phyloP scores from a whole-genome alignment of 2,329 filamentous ascomycete species.

The Ophiocordyceps camponoti-floridani region DNA sequence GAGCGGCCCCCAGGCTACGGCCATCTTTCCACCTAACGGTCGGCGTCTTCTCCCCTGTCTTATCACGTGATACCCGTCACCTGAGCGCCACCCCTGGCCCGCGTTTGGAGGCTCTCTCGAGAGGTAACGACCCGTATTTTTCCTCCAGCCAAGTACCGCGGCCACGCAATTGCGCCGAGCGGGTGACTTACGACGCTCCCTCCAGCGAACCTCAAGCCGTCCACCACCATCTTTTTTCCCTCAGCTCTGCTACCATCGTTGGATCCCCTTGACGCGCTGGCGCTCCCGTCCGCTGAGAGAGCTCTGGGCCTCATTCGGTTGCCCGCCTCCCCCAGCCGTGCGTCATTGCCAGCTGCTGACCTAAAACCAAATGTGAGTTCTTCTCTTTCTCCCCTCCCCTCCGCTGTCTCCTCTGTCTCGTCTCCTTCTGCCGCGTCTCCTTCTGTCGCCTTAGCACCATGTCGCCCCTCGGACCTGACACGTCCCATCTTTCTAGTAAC shows the following conservation, averaged over 20 bases:
- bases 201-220: not conserved
- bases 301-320: no score
- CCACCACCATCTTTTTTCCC: no score
- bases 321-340: slow-evolving; percentile 5
- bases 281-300: no score
- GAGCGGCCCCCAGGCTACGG: no score
- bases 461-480: not conserved
- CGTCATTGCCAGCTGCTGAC: slow-evolving; percentile 17
- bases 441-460: not conserved
- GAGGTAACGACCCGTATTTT: no score
- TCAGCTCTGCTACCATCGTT: no score
- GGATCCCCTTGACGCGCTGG: no score
- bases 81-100: not conserved
- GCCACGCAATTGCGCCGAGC: no score
- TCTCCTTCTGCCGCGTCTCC: not conserved
- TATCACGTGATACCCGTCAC: not conserved
- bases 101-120: not conserved
- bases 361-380: slow-evolving; percentile 8
- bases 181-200: not conserved
- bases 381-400: no score
- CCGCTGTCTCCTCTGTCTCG: not conserved
- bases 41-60: no score
- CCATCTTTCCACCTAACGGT: no score
- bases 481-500: not conserved
- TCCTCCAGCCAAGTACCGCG: no score